Percentiles rank a stretch among this genome's conserved stretches.
Evolutionary conservation across 2,329 filamentous ascomycete species (phyloP).

Genomic region (Phaeosphaeria sp.): DNA sequence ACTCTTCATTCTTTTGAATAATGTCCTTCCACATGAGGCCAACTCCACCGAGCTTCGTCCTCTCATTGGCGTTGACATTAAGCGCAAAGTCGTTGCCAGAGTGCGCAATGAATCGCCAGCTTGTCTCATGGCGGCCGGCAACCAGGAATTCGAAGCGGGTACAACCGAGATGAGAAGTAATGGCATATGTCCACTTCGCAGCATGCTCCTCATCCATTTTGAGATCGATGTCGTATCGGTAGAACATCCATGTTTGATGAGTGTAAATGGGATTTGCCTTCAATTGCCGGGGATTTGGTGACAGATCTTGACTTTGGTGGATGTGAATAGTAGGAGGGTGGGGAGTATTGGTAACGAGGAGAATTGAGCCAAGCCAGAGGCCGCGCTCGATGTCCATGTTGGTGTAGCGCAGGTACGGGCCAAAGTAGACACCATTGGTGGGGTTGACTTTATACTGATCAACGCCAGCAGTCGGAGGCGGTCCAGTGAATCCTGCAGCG

Average conservation of each 20-base stretch:
- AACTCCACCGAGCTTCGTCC: slow-evolving; percentile 83
- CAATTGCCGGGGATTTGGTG: slow-evolving; percentile 88
- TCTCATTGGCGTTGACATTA: slow-evolving; percentile 83
- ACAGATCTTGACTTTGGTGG: slow-evolving; percentile 87
- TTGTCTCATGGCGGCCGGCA: slow-evolving; percentile 85
- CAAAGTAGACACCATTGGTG: slow-evolving; percentile 97
- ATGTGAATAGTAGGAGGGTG: slow-evolving; percentile 97
- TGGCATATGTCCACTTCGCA: slow-evolving; percentile 96
- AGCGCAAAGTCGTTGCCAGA: slow-evolving; percentile 96
- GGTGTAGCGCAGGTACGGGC: slow-evolving; percentile 90
- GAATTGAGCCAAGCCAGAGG: slow-evolving; percentile 89
- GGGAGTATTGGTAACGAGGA: slow-evolving; percentile 87
- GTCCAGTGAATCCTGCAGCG: slow-evolving; percentile 82
- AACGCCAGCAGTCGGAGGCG: slow-evolving; percentile 86
- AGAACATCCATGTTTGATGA: slow-evolving; percentile 95
- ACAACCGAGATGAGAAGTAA: slow-evolving; percentile 94
- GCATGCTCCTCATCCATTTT: slow-evolving; percentile 80
- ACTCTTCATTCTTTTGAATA: slow-evolving; percentile 94
- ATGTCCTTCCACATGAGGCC: slow-evolving; percentile 99
- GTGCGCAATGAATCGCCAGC: slow-evolving; percentile 95
- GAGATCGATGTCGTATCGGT: slow-evolving; percentile 90
- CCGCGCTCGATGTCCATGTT: slow-evolving; percentile 97
- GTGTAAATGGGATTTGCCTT: slow-evolving; percentile 81
- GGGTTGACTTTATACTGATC: slow-evolving; percentile 93
- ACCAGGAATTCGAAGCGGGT: slow-evolving; percentile 98